A percentile compares a stretch with the other conserved stretches of the same genome.
Evolutionary conservation across 768 basidiomycete species (phyloP).

Genomic region (Holtermannia corniformis): DNA sequence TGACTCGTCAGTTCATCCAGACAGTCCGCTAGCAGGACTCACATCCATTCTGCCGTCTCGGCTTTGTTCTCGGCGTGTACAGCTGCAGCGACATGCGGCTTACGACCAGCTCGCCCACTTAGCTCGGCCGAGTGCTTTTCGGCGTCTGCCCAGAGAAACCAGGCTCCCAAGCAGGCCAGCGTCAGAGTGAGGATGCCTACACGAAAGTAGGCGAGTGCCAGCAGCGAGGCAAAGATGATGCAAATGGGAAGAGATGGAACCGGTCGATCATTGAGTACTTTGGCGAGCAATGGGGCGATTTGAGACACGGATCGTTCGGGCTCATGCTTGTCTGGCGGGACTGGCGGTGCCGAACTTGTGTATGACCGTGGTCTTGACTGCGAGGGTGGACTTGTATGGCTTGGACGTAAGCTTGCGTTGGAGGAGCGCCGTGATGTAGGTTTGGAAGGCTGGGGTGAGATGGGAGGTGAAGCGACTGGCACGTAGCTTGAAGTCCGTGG

Average conservation of each 20-base stretch:
- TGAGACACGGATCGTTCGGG: too few species aligned
- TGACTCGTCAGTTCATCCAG: conserved; percentile 2
- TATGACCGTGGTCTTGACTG: too few species aligned
- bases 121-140: neutral
- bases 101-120: neutral
- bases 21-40: conserved; percentile 1
- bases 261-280: neutral
- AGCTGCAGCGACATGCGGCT: neutral
- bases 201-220: conserved; percentile 13
- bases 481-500: too few species aligned
- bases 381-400: too few species aligned
- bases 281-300: neutral
- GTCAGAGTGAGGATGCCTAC: conserved; percentile 7
- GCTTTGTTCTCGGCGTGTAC: neutral
- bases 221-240: conserved; percentile 9
- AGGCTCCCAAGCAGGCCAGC: neutral
- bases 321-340: too few species aligned
- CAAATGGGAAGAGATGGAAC: conserved; percentile 2
- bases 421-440: too few species aligned
- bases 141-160: conserved; percentile 9
- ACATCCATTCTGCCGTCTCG: conserved; percentile 11
- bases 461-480: too few species aligned
- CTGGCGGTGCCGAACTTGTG: too few species aligned
- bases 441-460: too few species aligned
- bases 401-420: too few species aligned